These are phyloP conservation scores for Suillus weaverae DNA, from an alignment of 768 basidiomycete species.

Conservation along the genomic window DNA sequence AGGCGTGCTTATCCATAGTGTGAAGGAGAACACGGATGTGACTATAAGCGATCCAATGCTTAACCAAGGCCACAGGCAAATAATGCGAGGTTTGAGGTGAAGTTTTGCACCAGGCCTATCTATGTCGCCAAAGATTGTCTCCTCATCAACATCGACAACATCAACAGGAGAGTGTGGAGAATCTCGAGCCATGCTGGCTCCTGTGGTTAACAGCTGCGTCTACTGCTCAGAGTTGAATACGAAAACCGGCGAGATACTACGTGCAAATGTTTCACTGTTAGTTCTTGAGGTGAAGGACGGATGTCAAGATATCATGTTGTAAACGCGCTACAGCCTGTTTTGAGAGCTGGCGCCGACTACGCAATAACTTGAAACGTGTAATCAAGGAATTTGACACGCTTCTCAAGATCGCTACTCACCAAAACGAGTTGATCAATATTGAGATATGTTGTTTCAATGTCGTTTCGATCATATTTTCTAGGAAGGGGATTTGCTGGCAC, in stretches of 20 bases:
- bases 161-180: neutral
- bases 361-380: neutral
- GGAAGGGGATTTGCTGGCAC: neutral
- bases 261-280: neutral
- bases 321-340: neutral
- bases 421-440: neutral
- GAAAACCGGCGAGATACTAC: neutral
- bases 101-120: neutral
- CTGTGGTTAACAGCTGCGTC: neutral
- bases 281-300: neutral
- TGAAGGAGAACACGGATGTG: constrained; percentile 4
- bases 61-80: constrained; percentile 6
- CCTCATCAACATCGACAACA: neutral
- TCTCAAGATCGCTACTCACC: neutral
- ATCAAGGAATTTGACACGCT: neutral
- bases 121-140: neutral
- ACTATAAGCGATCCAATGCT: neutral
- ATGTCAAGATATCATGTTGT: neutral
- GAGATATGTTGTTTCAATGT: neutral
- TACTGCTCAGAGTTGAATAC: neutral
- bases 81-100: neutral
- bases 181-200: neutral
- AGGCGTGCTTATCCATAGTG: constrained; percentile 6
- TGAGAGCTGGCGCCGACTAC: neutral
- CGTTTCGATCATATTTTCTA: neutral